Evolutionary conservation across 2,329 filamentous ascomycete genomes (phyloP).

Genomic region (Botrytis fabae): DNA sequence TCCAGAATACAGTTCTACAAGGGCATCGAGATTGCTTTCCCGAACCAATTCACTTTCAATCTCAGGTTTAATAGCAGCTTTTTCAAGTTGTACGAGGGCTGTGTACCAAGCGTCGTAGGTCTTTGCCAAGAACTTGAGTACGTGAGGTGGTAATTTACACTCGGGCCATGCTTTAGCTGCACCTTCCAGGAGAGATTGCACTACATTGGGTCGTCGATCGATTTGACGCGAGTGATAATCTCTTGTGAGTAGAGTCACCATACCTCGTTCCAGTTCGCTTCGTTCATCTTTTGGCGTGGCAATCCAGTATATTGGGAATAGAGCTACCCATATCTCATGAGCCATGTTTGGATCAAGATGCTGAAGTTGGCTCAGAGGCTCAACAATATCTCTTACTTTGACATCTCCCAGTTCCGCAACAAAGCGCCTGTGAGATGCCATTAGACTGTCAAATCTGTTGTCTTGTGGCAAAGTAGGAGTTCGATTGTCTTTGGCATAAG

Average conservation of each 20-base stretch:
- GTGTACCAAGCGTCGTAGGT: conserved; percentile 98
- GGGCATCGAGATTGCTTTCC: conserved; percentile 92
- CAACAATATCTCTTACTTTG: conserved; percentile 82
- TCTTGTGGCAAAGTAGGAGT: conserved; percentile 72
- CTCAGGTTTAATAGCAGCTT: conserved; percentile 74
- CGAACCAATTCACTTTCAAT: conserved; percentile 81
- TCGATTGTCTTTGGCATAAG: conserved; percentile 68
- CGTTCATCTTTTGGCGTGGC: conserved; percentile 84
- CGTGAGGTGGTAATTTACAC: conserved; percentile 91
- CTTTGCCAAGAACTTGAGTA: conserved; percentile 91
- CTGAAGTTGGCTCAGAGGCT: conserved; percentile 88
- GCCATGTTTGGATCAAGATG: conserved; percentile 81
- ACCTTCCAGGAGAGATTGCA: conserved; percentile 87
- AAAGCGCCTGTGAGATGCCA: conserved; percentile 80
- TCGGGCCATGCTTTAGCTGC: conserved; percentile 80
- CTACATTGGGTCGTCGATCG: conserved; percentile 91
- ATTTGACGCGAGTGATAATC: conserved; percentile 95
- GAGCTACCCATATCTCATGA: conserved; percentile 83
- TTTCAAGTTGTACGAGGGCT: conserved; percentile 86
- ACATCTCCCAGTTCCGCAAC: conserved; percentile 80
- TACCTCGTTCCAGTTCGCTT: conserved; percentile 82
- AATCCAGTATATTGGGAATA: conserved; percentile 95
- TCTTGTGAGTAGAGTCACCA: conserved; percentile 88
- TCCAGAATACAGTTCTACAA: conserved; percentile 89
- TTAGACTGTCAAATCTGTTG: conserved; percentile 76